phyloP scores from a whole-genome alignment of 805 yeast species.

The Zygotorulaspora danielsina region DNA sequence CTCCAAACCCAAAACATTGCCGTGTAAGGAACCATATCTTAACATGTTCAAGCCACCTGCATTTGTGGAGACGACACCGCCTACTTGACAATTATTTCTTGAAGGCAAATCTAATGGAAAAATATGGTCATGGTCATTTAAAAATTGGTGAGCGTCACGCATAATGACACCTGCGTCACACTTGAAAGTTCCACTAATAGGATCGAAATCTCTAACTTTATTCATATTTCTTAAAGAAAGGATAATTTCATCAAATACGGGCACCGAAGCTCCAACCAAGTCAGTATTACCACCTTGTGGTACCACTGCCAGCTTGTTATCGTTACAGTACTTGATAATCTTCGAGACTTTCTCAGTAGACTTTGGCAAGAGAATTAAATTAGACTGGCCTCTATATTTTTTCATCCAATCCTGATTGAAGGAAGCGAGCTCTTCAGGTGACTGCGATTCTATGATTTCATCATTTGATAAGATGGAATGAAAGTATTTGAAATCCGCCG shows the following conservation, averaged over 20 bases:
- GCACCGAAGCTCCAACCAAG: slow-evolving; percentile 82
- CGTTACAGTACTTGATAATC: slow-evolving; percentile 71
- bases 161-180: slow-evolving; percentile 81
- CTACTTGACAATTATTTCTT: slow-evolving; percentile 86
- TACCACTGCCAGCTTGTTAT: slow-evolving; percentile 66
- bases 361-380: slow-evolving; percentile 70
- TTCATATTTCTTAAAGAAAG: slow-evolving; percentile 61
- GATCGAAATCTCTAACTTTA: slow-evolving; percentile 70
- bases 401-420: slow-evolving; percentile 82
- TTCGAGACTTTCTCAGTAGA: slow-evolving; percentile 66
- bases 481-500: slow-evolving; percentile 54
- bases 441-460: slow-evolving; percentile 13
- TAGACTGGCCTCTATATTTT: slow-evolving; percentile 75
- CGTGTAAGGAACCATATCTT: slow-evolving; percentile 83
- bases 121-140: slow-evolving; percentile 71
- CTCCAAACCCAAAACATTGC: slow-evolving; percentile 78
- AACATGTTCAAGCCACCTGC: slow-evolving; percentile 85
- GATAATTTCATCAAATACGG: slow-evolving; percentile 80
- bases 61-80: slow-evolving; percentile 85
- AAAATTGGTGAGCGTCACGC: slow-evolving; percentile 69
- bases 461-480: slow-evolving; percentile 45
- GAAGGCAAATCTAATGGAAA: slow-evolving; percentile 90
- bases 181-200: slow-evolving; percentile 71
- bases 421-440: slow-evolving; percentile 14
- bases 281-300: slow-evolving; percentile 96